Conservation (phyloP, 805 yeast genomes). For the Saccharomyces jurei region DNA sequence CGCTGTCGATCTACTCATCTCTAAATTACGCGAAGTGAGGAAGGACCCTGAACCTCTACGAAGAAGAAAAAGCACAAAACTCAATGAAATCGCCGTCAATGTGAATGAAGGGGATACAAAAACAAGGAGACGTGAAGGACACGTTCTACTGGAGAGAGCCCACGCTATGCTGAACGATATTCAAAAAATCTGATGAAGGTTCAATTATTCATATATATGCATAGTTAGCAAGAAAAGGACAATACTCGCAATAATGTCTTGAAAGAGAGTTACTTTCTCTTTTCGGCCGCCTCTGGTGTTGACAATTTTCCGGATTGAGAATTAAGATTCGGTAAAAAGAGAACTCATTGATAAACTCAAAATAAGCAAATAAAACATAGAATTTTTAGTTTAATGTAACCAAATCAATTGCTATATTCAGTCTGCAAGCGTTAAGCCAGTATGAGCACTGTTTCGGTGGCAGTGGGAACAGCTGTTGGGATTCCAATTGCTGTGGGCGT, state of each 20-base stretch:
- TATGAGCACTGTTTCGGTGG: slow-evolving; percentile 21
- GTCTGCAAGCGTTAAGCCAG: neutral
- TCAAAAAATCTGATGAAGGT: slow-evolving; percentile 17
- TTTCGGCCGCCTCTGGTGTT: neutral
- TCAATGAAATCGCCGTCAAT: neutral
- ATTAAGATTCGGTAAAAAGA: neutral
- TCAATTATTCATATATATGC: neutral
- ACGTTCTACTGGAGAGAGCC: slow-evolving; percentile 19
- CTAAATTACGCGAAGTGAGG: slow-evolving; percentile 22
- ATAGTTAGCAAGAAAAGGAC: neutral
- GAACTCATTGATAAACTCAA: neutral
- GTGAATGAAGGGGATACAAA: neutral
- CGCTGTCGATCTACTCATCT: slow-evolving; percentile 21
- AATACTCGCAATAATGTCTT: neutral
- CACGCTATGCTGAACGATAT: slow-evolving; percentile 24
- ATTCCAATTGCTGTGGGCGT: slow-evolving; percentile 39
- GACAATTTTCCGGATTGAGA: neutral
- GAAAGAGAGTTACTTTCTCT: neutral
- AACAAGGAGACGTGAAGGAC: slow-evolving; percentile 1
- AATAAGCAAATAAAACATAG: neutral
- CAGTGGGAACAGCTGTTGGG: slow-evolving; percentile 49
- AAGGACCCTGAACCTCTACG: slow-evolving; percentile 11
- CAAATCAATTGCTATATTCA: neutral
- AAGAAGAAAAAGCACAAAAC: slow-evolving; percentile 6
- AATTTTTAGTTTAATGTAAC: neutral